Percentiles rank a stretch among this genome's conserved stretches.
phyloP scores from a whole-genome alignment of 495 filamentous ascomycete genomes.

The Corynascus novoguineensis region DNA sequence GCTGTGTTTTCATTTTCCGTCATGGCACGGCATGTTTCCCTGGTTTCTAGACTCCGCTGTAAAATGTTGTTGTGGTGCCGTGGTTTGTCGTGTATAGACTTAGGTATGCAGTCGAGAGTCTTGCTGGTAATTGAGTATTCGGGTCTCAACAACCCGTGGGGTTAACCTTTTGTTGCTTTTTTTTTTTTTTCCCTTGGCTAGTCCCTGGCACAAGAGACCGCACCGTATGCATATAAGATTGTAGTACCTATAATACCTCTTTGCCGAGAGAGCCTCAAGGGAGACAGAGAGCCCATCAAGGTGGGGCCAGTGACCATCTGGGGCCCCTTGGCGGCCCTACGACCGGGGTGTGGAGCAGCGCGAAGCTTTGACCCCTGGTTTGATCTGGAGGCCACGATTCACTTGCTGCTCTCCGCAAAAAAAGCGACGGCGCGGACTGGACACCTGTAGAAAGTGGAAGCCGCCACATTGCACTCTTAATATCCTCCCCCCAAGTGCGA shows the following conservation, averaged over 20 bases:
- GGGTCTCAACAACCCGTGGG: background rate
- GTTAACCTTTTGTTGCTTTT: background rate
- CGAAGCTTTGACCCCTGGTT: slow-evolving; percentile 27
- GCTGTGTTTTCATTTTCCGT: background rate
- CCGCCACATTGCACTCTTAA: slow-evolving; percentile 30
- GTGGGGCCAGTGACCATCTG: background rate
- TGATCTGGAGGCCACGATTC: slow-evolving; percentile 39
- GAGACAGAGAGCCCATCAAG: background rate
- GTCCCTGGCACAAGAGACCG: too few species aligned
- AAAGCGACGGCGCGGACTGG: slow-evolving; percentile 1
- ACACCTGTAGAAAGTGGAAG: slow-evolving; percentile 17
- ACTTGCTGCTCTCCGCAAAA: slow-evolving; percentile 16
- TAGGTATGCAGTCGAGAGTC: background rate
- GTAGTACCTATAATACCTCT: too few species aligned
- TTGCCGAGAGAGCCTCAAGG: too few species aligned
- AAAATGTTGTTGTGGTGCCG: background rate
- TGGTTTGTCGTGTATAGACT: background rate
- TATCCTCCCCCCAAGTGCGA: background rate
- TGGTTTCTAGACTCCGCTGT: background rate
- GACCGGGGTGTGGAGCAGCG: background rate
- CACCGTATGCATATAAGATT: too few species aligned
- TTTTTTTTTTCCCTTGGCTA: too few species aligned
- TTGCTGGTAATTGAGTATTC: background rate
- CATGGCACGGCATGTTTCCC: background rate
- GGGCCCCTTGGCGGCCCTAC: background rate